Conservation (phyloP, 148 eudicot genomes). For the Agrostemma githago region DNA sequence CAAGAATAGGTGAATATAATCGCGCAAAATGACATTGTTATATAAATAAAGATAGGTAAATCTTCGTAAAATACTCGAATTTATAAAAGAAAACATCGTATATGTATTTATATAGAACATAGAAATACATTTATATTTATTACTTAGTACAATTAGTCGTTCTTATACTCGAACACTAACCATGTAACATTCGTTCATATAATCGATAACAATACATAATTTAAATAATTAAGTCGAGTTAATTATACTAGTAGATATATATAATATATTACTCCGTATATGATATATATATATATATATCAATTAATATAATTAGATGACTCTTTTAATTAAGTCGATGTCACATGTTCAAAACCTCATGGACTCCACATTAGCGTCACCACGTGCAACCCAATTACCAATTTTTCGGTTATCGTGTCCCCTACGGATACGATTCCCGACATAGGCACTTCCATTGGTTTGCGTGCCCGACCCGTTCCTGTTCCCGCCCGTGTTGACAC, state of each 20-base stretch:
- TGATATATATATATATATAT: too few species aligned
- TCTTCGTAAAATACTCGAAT: too few species aligned
- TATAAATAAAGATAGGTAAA: too few species aligned
- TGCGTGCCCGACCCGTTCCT: conserved; percentile 8
- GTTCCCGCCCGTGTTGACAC: conserved; percentile 19
- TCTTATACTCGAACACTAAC: not conserved
- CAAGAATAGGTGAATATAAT: too few species aligned
- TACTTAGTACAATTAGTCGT: not conserved
- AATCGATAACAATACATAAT: not conserved
- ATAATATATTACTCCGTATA: not conserved
- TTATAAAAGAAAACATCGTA: too few species aligned
- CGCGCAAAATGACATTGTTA: too few species aligned
- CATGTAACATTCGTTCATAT: not conserved
- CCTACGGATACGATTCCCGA: conserved; percentile 13
- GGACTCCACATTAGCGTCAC: conserved; percentile 10
- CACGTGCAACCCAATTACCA: conserved; percentile 11
- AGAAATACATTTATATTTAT: not conserved
- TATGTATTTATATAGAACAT: too few species aligned
- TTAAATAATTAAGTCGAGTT: not conserved
- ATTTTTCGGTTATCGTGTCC: conserved; percentile 19
- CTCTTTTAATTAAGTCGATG: not conserved
- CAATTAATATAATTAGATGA: not conserved
- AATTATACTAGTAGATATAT: too few species aligned
- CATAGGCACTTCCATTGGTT: conserved; percentile 16
- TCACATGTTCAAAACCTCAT: conserved; percentile 5